Conservation (phyloP, 2,329 filamentous ascomycete genomes). For the Cladosporium sp. region DNA sequence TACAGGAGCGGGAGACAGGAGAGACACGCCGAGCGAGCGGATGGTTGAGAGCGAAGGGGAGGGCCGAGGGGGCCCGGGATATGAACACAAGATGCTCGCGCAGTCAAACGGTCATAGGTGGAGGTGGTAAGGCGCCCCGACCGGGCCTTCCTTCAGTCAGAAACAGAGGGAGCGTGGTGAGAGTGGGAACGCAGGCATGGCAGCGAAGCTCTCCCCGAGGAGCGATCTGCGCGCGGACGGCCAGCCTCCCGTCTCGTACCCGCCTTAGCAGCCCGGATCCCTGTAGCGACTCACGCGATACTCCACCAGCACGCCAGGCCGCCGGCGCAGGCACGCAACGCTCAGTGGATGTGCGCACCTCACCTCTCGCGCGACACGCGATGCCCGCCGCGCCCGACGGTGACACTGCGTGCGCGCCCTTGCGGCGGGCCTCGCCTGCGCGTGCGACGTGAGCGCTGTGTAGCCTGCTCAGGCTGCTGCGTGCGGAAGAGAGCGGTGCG, state of each 20-base stretch:
- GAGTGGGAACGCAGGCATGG: background rate
- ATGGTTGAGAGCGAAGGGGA: background rate
- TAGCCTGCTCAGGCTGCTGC: background rate
- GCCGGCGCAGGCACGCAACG: conserved; percentile 1
- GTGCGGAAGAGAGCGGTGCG: background rate
- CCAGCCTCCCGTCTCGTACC: background rate
- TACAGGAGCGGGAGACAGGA: conserved; percentile 2
- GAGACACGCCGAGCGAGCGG: conserved; percentile 1
- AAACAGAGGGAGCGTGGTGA: background rate
- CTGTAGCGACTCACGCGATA: background rate
- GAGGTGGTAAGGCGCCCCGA: conserved; percentile 6
- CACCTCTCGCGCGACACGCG: no score
- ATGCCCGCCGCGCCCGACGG: background rate
- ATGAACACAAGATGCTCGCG: background rate
- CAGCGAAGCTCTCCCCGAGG: background rate
- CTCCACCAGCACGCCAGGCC: background rate
- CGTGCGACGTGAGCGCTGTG: background rate
- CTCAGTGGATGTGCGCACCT: background rate
- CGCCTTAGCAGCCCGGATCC: conserved; percentile 1
- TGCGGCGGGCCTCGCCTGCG: conserved; percentile 4
- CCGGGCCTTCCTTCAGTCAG: conserved; percentile 1
- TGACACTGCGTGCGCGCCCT: conserved; percentile 1
- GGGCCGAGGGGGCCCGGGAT: background rate
- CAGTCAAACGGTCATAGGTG: conserved; percentile 10
- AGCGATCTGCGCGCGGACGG: background rate